Evolutionary conservation across 768 basidiomycete species (phyloP), one percentile per base, ranked within the genome.

Genomic region (Termitomyces sp.): DNA sequence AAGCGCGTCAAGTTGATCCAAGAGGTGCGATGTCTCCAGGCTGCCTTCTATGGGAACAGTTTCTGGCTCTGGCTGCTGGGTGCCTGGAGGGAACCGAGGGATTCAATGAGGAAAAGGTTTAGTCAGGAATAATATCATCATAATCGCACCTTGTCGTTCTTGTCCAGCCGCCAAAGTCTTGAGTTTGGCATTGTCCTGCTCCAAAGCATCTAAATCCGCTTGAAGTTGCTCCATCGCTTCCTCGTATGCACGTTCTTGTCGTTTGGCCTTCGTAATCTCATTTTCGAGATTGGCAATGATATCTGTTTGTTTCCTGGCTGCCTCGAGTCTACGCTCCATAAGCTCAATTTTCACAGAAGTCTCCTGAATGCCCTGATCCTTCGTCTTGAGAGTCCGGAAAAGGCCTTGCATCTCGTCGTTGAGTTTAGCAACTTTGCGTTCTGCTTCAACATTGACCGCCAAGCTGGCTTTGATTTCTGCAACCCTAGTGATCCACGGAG

Each of bases 161-260:
- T 83, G 78, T n/a, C 75, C 79, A 60, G 78, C 82, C 35, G 81
- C 79, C 64, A 83, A 68, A 3, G 80, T 73, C 76, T 91, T 93
- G 62, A 98, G 74, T 69, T 87, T 92, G 3, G 76, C 82, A 67
- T 93, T 93, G 63, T 98, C 95, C 68, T 91, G 86, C 70, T 95
- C 93, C 51, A 95, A 74, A 0, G 77, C 68, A 68, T 97, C 94
- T 60, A 97, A 72, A 64, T 99, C 96, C 1, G 84, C 81, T 66
- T 96, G 94, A 10, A 98, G 71, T 64, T 93, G 91, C 62, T 95
- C 94, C 78, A 98, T 89, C 3, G 94, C 92, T 63, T 96, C 94
- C 67, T 93, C 90, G 64, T 95, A 91, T 33, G 88, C 87, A 55
- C 86, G 80, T 69, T 96, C 94, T 66, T 96, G 91, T 70, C 94